Evolutionary conservation across 2,329 filamentous ascomycete species (phyloP).

Genomic region (Ambrosiella xylebori): DNA sequence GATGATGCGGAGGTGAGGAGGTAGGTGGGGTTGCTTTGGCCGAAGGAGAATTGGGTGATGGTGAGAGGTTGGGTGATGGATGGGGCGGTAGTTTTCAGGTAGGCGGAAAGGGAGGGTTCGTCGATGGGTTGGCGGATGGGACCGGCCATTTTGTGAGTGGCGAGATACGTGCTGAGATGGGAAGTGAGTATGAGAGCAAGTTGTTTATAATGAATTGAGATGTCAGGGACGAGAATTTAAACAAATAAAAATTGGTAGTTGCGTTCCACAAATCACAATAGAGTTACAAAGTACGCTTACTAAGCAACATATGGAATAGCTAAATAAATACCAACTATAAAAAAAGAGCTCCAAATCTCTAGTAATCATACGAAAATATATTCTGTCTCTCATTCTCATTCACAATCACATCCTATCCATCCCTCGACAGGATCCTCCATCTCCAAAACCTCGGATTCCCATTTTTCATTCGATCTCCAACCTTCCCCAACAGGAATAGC

Average conservation of each 20-base stretch:
- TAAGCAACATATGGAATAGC: too few species aligned
- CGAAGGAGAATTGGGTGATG: conserved; percentile 65
- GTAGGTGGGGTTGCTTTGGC: conserved; percentile 95
- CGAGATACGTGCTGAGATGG: background rate
- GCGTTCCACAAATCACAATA: background rate
- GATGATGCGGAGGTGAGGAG: conserved; percentile 47
- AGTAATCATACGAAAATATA: too few species aligned
- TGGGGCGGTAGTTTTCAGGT: conserved; percentile 30
- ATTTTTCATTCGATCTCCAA: too few species aligned
- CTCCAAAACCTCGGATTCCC: too few species aligned
- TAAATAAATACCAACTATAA: too few species aligned
- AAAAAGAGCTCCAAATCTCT: too few species aligned
- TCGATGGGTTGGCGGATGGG: conserved; percentile 82
- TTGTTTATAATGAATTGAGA: background rate
- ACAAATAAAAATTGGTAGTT: background rate
- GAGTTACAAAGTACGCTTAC: background rate
- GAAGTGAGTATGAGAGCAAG: background rate
- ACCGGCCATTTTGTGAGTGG: conserved; percentile 49
- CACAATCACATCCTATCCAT: too few species aligned
- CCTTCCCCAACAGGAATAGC: too few species aligned
- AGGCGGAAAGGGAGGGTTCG: conserved; percentile 58
- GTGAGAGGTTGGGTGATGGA: background rate
- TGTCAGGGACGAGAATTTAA: background rate
- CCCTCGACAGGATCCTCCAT: too few species aligned
- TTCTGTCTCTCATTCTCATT: too few species aligned